Conservation (phyloP, 176 grass and related monocot genomes). For the Ananas comosus region DNA sequence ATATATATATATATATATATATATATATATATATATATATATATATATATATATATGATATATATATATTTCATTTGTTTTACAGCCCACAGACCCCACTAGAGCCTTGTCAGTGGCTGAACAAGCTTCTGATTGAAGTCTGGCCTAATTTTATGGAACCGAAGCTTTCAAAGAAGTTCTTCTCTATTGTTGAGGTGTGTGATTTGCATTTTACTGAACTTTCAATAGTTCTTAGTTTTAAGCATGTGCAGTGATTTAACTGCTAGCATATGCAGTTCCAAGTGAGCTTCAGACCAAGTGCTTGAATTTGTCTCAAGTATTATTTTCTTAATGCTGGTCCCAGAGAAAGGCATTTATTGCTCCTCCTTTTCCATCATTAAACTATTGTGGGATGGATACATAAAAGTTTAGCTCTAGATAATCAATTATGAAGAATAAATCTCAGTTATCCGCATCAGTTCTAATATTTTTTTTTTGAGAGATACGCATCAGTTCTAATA, state of each 20-base stretch:
- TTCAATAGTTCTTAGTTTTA: background rate
- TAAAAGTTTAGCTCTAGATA: background rate
- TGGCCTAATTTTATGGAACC: slow-evolving; percentile 99
- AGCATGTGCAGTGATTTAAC: too few relatives aligned
- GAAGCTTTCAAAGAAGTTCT: slow-evolving; percentile 57
- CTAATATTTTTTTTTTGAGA: too few relatives aligned
- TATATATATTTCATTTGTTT: too few relatives aligned
- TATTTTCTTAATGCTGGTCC: too few relatives aligned
- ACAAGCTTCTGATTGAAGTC: slow-evolving; percentile 78
- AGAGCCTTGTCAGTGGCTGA: slow-evolving; percentile 82
- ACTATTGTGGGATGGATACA: background rate
- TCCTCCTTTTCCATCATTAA: background rate
- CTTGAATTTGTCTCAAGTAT: too few relatives aligned
- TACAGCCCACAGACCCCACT: slow-evolving; percentile 66
- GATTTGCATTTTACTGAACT: background rate
- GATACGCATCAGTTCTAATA: background rate
- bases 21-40: too few relatives aligned
- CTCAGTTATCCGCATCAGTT: background rate
- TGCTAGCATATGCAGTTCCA: too few relatives aligned
- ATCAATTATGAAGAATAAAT: background rate
- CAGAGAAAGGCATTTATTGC: too few relatives aligned
- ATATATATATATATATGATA: too few relatives aligned
- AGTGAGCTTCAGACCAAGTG: too few relatives aligned
- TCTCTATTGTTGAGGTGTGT: slow-evolving; percentile 83
- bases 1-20: too few relatives aligned